Base-by-base conservation (phyloP, 2,329 filamentous ascomycete genomes). In the Exophiala lecanii-corni region DNA sequence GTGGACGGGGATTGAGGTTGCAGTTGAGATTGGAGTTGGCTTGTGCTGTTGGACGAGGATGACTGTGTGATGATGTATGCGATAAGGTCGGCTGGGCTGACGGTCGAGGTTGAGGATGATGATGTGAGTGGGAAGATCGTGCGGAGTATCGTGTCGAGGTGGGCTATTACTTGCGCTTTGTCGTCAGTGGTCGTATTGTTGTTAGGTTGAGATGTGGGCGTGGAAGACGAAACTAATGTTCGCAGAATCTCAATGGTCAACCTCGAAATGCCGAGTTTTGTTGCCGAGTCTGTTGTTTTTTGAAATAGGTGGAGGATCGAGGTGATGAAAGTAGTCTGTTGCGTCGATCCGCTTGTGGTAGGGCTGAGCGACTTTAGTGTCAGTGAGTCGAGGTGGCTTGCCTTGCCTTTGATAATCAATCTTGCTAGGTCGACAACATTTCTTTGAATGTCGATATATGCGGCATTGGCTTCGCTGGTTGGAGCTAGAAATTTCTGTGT, bases 211-310 rank as follows among this genome's bases (percentile, higher is more conserved):
- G n/a, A 28, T n/a, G 36, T 5, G 19, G 16, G 9, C 9, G 33
- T 6, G 9, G 19, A 6, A 9, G 40, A 37, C 19, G 4, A 23
- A 3, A 23, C 4, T 3, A 31, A 7, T 26, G 35, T 49, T 12
- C 51, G 46, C 9, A 52, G 33, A 4, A 54, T 39, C 36, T 52
- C 49, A 20, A 53, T 50, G 2, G 20, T 36, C 2, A 51, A 35
- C 9, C 49, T 39, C 7, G 43, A 49, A 12, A 50, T 44, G 2
- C 49, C 49, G 23, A 15, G 35, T 28, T 43, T 52, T 3, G 44
- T 52, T 4, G 26, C 19, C 3, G 19, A 9, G 26, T 53, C 49
- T 10, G 19, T 39, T 10, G 49, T 49, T 9, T 18, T 30, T 12
- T 45, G n/a, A 18, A 43, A 50, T 2, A 52, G 35, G 13, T 20